phyloP scores from a whole-genome alignment of 1,139 yeast species.

The Saccharomyces hybrid region DNA sequence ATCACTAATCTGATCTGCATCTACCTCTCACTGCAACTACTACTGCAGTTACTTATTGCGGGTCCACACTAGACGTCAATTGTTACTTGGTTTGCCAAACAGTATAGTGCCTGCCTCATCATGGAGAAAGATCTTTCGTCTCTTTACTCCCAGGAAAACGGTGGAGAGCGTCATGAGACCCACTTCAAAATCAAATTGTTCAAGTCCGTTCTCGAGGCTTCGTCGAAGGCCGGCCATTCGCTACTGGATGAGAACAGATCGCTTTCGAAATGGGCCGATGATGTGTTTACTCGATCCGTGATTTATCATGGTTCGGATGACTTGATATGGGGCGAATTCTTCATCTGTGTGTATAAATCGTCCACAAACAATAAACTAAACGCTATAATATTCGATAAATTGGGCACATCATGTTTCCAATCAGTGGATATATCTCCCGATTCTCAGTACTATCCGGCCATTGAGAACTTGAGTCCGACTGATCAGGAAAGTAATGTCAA shows the following conservation, averaged over 20 bases:
- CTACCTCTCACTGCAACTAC: neutral
- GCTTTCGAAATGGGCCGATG: neutral
- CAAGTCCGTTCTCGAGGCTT: neutral
- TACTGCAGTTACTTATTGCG: neutral
- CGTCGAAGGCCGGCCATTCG: neutral
- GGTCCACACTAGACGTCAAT: neutral
- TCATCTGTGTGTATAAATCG: conserved; percentile 49
- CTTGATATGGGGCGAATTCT: conserved; percentile 45
- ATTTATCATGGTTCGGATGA: conserved; percentile 50
- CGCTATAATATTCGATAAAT: conserved; percentile 57
- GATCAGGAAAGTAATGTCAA: conserved; percentile 55
- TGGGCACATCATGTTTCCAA: conserved; percentile 59
- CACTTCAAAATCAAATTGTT: neutral
- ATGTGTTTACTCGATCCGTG: conserved; percentile 41
- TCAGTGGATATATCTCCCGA: conserved; percentile 52
- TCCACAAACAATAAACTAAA: conserved; percentile 41
- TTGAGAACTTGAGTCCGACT: conserved; percentile 53
- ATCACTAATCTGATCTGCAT: neutral
- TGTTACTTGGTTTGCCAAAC: neutral
- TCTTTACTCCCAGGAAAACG: neutral
- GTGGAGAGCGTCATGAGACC: neutral
- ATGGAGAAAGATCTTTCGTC: neutral
- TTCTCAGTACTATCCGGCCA: conserved; percentile 73
- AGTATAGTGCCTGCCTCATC: neutral
- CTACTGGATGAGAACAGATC: neutral